Conservation (phyloP, 805 yeast genomes). For the Candida easanensis region DNA sequence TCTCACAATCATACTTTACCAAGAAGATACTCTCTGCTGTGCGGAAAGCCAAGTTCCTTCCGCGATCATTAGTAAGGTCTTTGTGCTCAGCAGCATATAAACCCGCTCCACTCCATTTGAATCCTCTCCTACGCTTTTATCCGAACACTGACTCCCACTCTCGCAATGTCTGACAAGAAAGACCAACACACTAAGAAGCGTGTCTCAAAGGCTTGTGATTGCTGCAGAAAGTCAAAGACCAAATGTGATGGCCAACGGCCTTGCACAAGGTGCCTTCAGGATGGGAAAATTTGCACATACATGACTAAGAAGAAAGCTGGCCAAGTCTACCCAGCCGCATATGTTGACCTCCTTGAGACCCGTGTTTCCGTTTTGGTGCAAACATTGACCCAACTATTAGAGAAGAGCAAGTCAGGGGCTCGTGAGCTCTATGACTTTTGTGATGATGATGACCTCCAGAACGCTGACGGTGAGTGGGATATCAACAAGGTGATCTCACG, state of each 20-base stretch:
- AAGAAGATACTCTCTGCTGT: too few species aligned
- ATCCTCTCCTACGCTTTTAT: too few species aligned
- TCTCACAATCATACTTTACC: too few species aligned
- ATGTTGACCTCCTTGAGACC: conserved; percentile 49
- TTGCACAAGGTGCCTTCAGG: conserved; percentile 48
- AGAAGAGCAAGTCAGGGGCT: conserved; percentile 15
- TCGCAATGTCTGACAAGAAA: conserved; percentile 6
- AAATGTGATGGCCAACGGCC: conserved; percentile 48
- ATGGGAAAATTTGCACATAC: conserved; percentile 56
- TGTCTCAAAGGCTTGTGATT: conserved; percentile 41
- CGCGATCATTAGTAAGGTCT: too few species aligned
- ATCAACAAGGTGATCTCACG: conserved; percentile 26
- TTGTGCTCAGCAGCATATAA: too few species aligned
- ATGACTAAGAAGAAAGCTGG: conserved; percentile 50
- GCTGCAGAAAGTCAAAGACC: conserved; percentile 43
- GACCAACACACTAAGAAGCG: conserved; percentile 16
- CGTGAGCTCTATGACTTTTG: conserved; percentile 18
- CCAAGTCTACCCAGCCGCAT: conserved; percentile 42
- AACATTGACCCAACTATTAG: conserved; percentile 30
- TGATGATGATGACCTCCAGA: conserved; percentile 16
- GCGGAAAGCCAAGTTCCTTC: too few species aligned
- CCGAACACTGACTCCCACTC: not conserved
- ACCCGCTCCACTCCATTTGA: too few species aligned
- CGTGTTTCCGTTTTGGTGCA: conserved; percentile 46
- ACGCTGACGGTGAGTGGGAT: conserved; percentile 24